These are phyloP conservation scores for Talaromyces amestolkiae DNA, from an alignment of 2,329 filamentous ascomycete genomes.

Conservation along the genomic window DNA sequence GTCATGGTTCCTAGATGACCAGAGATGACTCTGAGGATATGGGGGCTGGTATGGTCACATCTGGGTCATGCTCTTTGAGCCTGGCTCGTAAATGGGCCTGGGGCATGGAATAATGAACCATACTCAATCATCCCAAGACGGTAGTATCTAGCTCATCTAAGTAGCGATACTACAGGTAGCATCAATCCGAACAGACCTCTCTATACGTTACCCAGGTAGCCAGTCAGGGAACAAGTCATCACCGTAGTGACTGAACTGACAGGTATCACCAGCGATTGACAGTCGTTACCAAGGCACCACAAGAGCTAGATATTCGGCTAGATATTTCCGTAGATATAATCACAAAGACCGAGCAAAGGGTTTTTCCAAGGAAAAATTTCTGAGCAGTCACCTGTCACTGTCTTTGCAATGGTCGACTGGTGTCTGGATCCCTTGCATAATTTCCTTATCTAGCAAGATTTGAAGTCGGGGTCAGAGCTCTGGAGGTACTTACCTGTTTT, in stretches of 20 bases:
- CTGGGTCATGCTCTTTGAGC: neutral
- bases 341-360: too few species aligned
- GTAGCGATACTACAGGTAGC: neutral
- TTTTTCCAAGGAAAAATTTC: neutral
- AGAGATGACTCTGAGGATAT: neutral
- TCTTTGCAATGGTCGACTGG: neutral
- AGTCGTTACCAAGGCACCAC: neutral
- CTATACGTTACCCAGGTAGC: neutral
- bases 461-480: neutral
- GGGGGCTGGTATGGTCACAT: neutral
- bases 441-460: neutral
- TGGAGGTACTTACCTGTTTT: neutral
- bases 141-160: neutral
- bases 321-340: neutral
- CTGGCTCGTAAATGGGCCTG: neutral
- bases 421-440: neutral
- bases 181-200: neutral
- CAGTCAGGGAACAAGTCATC: neutral
- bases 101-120: neutral
- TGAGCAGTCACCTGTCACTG: constrained; percentile 2
- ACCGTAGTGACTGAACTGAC: neutral
- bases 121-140: neutral
- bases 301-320: neutral
- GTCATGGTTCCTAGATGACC: neutral
- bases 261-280: neutral